Percentiles rank a stretch among this genome's conserved stretches.
Evolutionary conservation across 306 rosid species (phyloP).

Genomic region (Fragaria vesca): DNA sequence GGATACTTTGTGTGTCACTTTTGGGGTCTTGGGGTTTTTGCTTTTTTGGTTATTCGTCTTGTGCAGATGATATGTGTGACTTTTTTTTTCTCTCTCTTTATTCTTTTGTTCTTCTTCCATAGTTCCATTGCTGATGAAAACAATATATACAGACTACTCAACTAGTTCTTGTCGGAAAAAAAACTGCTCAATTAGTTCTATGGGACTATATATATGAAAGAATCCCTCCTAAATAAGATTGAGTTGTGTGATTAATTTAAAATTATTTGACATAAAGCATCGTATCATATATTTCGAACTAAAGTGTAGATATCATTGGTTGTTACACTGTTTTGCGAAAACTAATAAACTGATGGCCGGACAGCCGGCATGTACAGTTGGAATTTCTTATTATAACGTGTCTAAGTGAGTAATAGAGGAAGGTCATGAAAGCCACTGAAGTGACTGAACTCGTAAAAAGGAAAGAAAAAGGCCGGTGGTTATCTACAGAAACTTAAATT

Average conservation of each 20-base stretch:
- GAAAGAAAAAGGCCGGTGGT: not conserved
- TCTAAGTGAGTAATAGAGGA: not conserved
- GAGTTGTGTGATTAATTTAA: not conserved
- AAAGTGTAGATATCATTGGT: no score
- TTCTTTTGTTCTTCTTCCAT: not conserved
- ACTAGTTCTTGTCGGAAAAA: not conserved
- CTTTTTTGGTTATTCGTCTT: slow-evolving; percentile 26
- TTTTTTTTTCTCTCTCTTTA: no score
- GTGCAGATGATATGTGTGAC: slow-evolving; percentile 18
- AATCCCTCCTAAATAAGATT: no score
- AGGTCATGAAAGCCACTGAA: no score
- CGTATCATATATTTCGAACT: no score
- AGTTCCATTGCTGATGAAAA: not conserved
- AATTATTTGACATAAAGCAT: no score
- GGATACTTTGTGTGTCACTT: slow-evolving; percentile 54
- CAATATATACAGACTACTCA: not conserved
- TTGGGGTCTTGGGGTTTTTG: slow-evolving; percentile 39
- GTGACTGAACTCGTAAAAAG: no score
- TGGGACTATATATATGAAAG: no score
- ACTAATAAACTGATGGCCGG: not conserved
- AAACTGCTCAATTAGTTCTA: not conserved
- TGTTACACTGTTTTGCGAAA: no score
- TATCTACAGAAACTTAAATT: not conserved
- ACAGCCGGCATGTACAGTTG: not conserved
- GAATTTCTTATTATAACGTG: not conserved